These are phyloP conservation scores for Talaromyces trachyspermus DNA, from an alignment of 495 filamentous ascomycete species.

Conservation along the genomic window DNA sequence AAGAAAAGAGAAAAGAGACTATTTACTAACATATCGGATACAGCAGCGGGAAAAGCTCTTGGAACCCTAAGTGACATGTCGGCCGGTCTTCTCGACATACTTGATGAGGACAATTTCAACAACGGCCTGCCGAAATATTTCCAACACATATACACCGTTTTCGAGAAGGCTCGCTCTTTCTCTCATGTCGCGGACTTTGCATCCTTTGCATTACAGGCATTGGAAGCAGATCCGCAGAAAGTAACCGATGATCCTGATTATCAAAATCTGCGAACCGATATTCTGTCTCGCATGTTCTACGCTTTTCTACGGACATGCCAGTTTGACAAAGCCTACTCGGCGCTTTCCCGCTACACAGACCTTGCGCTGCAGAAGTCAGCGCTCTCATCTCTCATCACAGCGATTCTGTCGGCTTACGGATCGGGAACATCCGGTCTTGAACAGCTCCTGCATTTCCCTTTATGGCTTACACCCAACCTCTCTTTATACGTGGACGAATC, in stretches of 20 bases:
- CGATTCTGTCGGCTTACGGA: slow-evolving; percentile 61
- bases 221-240: slow-evolving; percentile 38
- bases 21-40: slow-evolving; percentile 9
- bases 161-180: slow-evolving; percentile 65
- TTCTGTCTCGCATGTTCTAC: slow-evolving; percentile 76
- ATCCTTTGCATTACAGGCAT: slow-evolving; percentile 64
- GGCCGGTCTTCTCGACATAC: slow-evolving; percentile 59
- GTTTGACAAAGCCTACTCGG: slow-evolving; percentile 76
- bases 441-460: slow-evolving; percentile 64
- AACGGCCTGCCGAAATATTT: slow-evolving; percentile 78
- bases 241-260: slow-evolving; percentile 21
- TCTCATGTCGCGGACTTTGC: slow-evolving; percentile 82
- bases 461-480: slow-evolving; percentile 57
- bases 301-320: slow-evolving; percentile 67
- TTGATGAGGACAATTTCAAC: slow-evolving; percentile 64
- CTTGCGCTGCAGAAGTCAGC: slow-evolving; percentile 54
- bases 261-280: slow-evolving; percentile 44
- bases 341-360: slow-evolving; percentile 64
- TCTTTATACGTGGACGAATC: slow-evolving; percentile 70
- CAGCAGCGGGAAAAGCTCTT: slow-evolving; percentile 37
- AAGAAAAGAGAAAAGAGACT: too few species aligned
- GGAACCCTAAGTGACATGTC: slow-evolving; percentile 43
- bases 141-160: slow-evolving; percentile 74
- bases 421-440: slow-evolving; percentile 40
- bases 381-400: slow-evolving; percentile 60